Evolutionary conservation across 1,284 basidiomycete genomes (phyloP).

Genomic region (Fistulinella staudtii): DNA sequence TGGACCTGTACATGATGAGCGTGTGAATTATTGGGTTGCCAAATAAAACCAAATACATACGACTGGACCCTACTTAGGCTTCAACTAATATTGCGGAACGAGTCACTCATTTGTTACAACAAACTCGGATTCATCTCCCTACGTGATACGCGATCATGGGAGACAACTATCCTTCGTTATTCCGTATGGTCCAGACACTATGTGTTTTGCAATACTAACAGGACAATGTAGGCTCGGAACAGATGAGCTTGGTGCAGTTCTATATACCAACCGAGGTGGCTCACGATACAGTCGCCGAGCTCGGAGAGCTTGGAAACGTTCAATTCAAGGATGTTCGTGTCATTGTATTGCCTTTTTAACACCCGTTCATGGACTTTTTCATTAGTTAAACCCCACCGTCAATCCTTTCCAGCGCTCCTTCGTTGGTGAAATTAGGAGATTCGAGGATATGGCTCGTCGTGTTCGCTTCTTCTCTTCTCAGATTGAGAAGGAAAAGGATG

Average conservation of each 20-base stretch:
- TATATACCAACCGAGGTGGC: slow-evolving; percentile 97
- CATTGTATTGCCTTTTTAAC: neutral
- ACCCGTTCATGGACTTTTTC: slow-evolving; percentile 6
- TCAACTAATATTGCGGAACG: neutral
- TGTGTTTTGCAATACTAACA: slow-evolving; percentile 3
- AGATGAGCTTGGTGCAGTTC: slow-evolving; percentile 97
- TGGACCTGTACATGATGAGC: too few relatives aligned
- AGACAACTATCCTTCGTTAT: slow-evolving; percentile 78
- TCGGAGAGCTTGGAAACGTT: slow-evolving; percentile 93
- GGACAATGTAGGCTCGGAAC: slow-evolving; percentile 71
- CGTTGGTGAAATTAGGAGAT: slow-evolving; percentile 90
- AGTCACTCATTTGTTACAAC: slow-evolving; percentile 3
- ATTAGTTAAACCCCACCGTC: slow-evolving; percentile 87
- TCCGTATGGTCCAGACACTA: slow-evolving; percentile 50
- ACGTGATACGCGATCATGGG: slow-evolving; percentile 41
- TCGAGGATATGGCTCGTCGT: slow-evolving; percentile 95
- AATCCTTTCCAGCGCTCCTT: slow-evolving; percentile 99
- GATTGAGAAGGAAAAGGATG: slow-evolving; percentile 82
- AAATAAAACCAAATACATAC: slow-evolving; percentile 28
- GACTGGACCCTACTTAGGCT: too few relatives aligned
- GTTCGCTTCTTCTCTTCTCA: slow-evolving; percentile 88
- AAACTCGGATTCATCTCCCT: neutral
- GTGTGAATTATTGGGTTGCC: slow-evolving; percentile 1
- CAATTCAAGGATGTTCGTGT: slow-evolving; percentile 93
- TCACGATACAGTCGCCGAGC: slow-evolving; percentile 92